Percentiles rank a stretch among this genome's conserved stretches.
Evolutionary conservation across 148 eudicot genomes (phyloP).

Genomic region (Limonium bicolor): DNA sequence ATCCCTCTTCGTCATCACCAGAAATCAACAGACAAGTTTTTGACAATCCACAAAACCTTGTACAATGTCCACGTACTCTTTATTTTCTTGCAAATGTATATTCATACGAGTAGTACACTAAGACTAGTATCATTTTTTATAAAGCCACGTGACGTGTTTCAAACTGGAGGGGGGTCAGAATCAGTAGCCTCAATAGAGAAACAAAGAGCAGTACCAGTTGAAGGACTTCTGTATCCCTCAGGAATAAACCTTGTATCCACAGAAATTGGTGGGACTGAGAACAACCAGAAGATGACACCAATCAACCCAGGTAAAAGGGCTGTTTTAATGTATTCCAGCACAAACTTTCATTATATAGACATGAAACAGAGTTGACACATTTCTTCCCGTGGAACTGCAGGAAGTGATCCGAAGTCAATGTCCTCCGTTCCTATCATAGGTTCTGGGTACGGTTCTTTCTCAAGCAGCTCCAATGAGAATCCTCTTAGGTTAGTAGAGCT

Average conservation of each 20-base stretch:
- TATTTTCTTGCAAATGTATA: background rate
- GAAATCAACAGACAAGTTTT: constrained; percentile 16
- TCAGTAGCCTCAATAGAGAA: background rate
- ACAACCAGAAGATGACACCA: background rate
- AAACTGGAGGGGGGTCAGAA: constrained; percentile 4
- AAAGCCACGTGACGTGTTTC: constrained; percentile 1
- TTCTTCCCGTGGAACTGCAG: constrained; percentile 18
- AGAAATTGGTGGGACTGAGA: background rate
- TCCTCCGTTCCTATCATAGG: constrained; percentile 40
- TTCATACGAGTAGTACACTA: background rate
- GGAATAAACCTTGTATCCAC: no score
- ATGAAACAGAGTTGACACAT: background rate
- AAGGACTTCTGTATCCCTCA: background rate
- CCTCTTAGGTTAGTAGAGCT: constrained; percentile 49
- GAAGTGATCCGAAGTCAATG: constrained; percentile 27
- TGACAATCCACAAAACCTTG: constrained; percentile 33
- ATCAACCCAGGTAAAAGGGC: background rate
- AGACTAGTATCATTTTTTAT: background rate
- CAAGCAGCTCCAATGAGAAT: constrained; percentile 44
- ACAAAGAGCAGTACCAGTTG: constrained; percentile 1
- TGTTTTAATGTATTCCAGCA: no score
- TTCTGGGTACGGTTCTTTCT: constrained; percentile 27
- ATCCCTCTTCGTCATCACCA: constrained; percentile 47
- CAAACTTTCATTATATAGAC: no score
- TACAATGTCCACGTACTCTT: constrained; percentile 14